Evolutionary conservation across 805 yeast genomes (phyloP).

Genomic region (Alloascoidea africana): DNA sequence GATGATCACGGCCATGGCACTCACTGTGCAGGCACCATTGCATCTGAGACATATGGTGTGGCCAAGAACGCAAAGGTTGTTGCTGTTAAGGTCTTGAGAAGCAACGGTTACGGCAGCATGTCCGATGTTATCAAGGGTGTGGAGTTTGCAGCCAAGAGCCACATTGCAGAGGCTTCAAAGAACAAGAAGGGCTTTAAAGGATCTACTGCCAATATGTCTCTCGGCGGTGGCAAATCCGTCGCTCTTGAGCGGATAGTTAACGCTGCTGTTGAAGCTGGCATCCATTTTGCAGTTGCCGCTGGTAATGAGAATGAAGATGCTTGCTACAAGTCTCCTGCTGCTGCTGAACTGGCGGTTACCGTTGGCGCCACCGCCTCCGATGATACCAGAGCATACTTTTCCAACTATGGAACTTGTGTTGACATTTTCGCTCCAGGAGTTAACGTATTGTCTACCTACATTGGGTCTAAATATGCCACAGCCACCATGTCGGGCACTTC

Average conservation of each 20-base stretch:
- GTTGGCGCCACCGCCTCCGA: constrained; percentile 32
- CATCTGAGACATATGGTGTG: constrained; percentile 39
- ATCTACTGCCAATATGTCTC: constrained; percentile 46
- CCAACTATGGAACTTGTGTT: constrained; percentile 38
- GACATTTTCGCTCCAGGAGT: constrained; percentile 42
- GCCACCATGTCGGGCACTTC: constrained; percentile 45
- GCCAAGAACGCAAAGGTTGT: constrained; percentile 44
- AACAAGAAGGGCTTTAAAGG: constrained; percentile 36
- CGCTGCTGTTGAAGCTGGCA: constrained; percentile 40
- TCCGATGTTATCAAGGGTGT: constrained; percentile 50
- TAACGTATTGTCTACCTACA: constrained; percentile 39
- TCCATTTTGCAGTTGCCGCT: constrained; percentile 48
- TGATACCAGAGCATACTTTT: constrained; percentile 34
- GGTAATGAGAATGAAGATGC: constrained; percentile 50
- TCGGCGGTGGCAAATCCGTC: constrained; percentile 42
- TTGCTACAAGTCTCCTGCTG: constrained; percentile 44
- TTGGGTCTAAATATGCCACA: constrained; percentile 33
- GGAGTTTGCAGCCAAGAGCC: constrained; percentile 40
- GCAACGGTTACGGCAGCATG: constrained; percentile 44
- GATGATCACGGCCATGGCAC: constrained; percentile 55
- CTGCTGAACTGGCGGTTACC: constrained; percentile 35
- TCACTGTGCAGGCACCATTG: constrained; percentile 55
- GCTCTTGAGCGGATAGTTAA: constrained; percentile 43
- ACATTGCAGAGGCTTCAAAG: constrained; percentile 23
- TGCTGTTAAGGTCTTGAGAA: constrained; percentile 45